Percentiles rank a stretch among this genome's conserved stretches.
Conservation (phyloP, 345 rosid species). For the Sapria himalayana region DNA sequence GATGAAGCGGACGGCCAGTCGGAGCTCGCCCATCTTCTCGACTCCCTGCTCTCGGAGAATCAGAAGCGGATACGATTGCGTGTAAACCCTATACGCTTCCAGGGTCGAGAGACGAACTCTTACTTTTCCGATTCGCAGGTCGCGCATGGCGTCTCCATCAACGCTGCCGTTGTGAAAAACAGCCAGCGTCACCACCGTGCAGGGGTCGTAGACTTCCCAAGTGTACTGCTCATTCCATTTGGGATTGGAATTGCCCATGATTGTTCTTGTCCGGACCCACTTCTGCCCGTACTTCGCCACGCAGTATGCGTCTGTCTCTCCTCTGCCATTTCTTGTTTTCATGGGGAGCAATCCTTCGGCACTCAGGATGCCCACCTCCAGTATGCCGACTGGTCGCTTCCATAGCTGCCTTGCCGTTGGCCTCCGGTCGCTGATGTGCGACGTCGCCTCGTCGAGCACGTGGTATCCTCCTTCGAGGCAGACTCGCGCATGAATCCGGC, state of each 20-base stretch:
- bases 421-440: conserved; percentile 71
- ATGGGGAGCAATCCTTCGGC: conserved; percentile 53
- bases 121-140: conserved; percentile 60
- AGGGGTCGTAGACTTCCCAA: conserved; percentile 84
- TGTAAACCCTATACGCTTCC: conserved; percentile 53
- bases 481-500: conserved; percentile 54
- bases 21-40: conserved; percentile 69
- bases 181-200: conserved; percentile 65
- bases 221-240: conserved; percentile 74
- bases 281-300: conserved; percentile 73
- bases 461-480: conserved; percentile 94
- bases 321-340: conserved; percentile 61
- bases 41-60: conserved; percentile 47
- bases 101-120: conserved; percentile 53
- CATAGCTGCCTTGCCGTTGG: conserved; percentile 79
- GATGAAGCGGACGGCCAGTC: conserved; percentile 43
- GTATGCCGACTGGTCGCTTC: conserved; percentile 56
- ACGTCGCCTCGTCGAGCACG: conserved; percentile 73
- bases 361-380: conserved; percentile 60
- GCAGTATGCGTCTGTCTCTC: conserved; percentile 50
- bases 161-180: conserved; percentile 56
- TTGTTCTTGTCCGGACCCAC: conserved; percentile 74
- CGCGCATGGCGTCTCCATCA: conserved; percentile 28
- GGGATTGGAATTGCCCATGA: conserved; percentile 33
- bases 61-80: conserved; percentile 58